phyloP scores from a whole-genome alignment of 2,329 filamentous ascomycete genomes.

The Neopestalotiopsis clavispora region DNA sequence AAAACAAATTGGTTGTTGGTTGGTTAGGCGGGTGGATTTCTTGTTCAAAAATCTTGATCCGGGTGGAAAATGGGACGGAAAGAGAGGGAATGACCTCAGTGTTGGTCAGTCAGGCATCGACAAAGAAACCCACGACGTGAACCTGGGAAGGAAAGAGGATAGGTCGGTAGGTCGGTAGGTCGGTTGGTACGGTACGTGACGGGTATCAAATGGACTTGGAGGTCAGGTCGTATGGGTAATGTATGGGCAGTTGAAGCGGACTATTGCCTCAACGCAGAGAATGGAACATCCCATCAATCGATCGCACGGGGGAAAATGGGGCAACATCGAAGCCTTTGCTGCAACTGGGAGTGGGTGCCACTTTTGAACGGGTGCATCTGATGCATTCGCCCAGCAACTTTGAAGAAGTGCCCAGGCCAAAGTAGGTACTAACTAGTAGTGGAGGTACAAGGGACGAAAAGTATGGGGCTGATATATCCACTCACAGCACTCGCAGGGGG shows the following conservation, averaged over 20 bases:
- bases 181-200: neutral
- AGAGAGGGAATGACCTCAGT: constrained; percentile 10
- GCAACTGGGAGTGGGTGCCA: neutral
- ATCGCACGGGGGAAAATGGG: neutral
- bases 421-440: neutral
- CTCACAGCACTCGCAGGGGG: too few species aligned
- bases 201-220: neutral
- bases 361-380: too few species aligned
- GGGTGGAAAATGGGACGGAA: neutral
- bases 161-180: neutral
- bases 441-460: neutral
- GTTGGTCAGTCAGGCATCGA: constrained; percentile 7
- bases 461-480: neutral
- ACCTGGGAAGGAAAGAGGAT: neutral
- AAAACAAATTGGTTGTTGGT: constrained; percentile 16
- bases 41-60: constrained; percentile 2
- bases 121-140: neutral
- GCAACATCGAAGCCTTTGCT: neutral
- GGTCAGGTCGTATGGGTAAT: neutral
- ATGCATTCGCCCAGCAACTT: too few species aligned
- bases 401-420: neutral
- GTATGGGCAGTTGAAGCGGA: neutral
- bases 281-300: neutral
- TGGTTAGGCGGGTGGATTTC: neutral
- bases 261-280: neutral